Evolutionary conservation across 768 basidiomycete species (phyloP).

Genomic region (Dacryopinax primogenitus): DNA sequence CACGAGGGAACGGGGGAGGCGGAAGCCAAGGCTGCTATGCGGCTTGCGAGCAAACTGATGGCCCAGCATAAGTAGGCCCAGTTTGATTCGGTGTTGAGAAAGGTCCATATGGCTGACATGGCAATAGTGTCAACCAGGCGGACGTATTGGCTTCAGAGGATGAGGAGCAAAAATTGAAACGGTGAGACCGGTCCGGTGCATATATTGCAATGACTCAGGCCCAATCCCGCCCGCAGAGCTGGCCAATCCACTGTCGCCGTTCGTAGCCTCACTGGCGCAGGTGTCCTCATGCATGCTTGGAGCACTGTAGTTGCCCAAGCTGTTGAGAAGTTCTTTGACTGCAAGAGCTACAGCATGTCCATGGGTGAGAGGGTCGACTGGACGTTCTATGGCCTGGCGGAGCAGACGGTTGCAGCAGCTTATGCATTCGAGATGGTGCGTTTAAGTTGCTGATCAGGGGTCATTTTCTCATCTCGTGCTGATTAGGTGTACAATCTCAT

Average conservation of each 20-base stretch:
- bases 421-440: conserved; percentile 20
- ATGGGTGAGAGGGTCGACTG: conserved; percentile 13
- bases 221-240: conserved; percentile 13
- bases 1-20: conserved; percentile 11
- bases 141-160: conserved; percentile 23
- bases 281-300: conserved; percentile 17
- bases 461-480: background rate
- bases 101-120: background rate
- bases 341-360: conserved; percentile 20
- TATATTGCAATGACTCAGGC: background rate
- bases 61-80: conserved; percentile 21
- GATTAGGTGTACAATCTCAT: conserved; percentile 24
- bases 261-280: conserved; percentile 13
- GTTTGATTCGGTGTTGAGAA: background rate
- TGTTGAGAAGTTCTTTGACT: conserved; percentile 22
- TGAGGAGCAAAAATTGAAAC: conserved; percentile 22
- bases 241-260: conserved; percentile 20
- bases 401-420: conserved; percentile 23
- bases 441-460: background rate
- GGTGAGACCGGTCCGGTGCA: conserved; percentile 14
- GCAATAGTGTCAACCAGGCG: conserved; percentile 23
- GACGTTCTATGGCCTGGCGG: conserved; percentile 24
- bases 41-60: conserved; percentile 22
- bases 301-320: conserved; percentile 13
- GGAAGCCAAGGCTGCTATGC: conserved; percentile 10